Evolutionary conservation across 768 basidiomycete genomes (phyloP).

Genomic region (Chalciporus piperatus): DNA sequence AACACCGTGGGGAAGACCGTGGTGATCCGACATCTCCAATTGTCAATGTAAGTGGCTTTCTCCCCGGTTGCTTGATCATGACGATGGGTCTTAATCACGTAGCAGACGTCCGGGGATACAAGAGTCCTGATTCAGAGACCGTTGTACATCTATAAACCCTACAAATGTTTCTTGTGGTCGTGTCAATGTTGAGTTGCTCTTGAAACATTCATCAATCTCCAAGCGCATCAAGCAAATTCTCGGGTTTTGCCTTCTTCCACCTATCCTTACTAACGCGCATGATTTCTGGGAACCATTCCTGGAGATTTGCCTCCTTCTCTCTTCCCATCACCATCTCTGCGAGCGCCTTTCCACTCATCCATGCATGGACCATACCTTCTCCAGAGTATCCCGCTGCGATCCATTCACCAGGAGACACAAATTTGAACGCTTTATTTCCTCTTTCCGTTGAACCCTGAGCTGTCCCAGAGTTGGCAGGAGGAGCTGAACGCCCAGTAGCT

Average conservation of each 20-base stretch:
- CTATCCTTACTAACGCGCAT: conserved; percentile 47
- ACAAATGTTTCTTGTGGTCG: too few relatives aligned
- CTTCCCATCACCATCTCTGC: conserved; percentile 54
- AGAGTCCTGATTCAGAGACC: too few relatives aligned
- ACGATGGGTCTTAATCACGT: too few relatives aligned
- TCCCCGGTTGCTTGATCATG: neutral
- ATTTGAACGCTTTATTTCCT: neutral
- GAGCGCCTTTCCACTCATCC: conserved; percentile 61
- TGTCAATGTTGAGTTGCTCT: too few relatives aligned
- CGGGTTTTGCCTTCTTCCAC: conserved; percentile 52
- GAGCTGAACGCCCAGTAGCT: conserved; percentile 42
- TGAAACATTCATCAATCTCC: neutral
- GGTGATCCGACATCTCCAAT: conserved; percentile 7
- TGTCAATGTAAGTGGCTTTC: neutral
- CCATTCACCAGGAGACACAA: conserved; percentile 60
- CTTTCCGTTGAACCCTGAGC: neutral
- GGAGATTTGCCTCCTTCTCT: conserved; percentile 27
- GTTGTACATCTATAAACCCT: too few relatives aligned
- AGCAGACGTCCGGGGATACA: too few relatives aligned
- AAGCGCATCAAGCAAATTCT: conserved; percentile 32
- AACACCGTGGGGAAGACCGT: conserved; percentile 30
- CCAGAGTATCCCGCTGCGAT: conserved; percentile 68
- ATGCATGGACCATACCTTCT: conserved; percentile 73
- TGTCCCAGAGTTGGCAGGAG: conserved; percentile 3
- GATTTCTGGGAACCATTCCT: conserved; percentile 49